Percentiles rank a stretch among this genome's conserved stretches.
These are phyloP conservation scores for Claviceps digitariae DNA, from an alignment of 2,329 filamentous ascomycete genomes.

Conservation along the genomic window DNA sequence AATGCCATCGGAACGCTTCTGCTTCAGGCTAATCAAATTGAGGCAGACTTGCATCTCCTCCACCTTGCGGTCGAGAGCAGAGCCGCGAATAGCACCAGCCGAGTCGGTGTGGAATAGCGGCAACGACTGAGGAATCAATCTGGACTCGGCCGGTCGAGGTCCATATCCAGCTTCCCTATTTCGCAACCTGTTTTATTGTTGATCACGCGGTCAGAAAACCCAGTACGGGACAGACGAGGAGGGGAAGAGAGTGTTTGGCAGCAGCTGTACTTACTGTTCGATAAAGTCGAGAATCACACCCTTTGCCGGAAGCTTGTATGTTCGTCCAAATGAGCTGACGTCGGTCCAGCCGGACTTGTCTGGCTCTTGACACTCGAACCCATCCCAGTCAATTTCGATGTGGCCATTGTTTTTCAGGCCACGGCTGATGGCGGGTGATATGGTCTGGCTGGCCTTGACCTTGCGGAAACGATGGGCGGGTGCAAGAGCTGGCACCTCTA, in stretches of 20 bases:
- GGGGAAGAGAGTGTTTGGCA: too few relatives aligned
- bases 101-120: constrained; percentile 10
- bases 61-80: constrained; percentile 31
- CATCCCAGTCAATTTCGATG: constrained; percentile 52
- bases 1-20: constrained; percentile 34
- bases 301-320: constrained; percentile 49
- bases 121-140: constrained; percentile 16
- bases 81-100: constrained; percentile 15
- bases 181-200: constrained; percentile 16
- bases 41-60: constrained; percentile 54
- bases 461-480: constrained; percentile 49
- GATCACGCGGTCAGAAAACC: constrained; percentile 7
- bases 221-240: not conserved
- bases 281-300: constrained; percentile 64
- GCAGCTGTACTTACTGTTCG: constrained; percentile 32
- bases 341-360: constrained; percentile 45
- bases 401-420: constrained; percentile 59
- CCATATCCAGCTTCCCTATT: constrained; percentile 26
- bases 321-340: constrained; percentile 45
- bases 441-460: constrained; percentile 38
- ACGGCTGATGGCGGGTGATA: constrained; percentile 42
- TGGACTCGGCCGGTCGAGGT: constrained; percentile 16
- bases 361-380: constrained; percentile 39
- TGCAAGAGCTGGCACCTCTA: constrained; percentile 41
- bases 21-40: constrained; percentile 44